phyloP scores from a whole-genome alignment of 176 grass and related monocot genomes.

The Dendrocalamus sinicus region DNA sequence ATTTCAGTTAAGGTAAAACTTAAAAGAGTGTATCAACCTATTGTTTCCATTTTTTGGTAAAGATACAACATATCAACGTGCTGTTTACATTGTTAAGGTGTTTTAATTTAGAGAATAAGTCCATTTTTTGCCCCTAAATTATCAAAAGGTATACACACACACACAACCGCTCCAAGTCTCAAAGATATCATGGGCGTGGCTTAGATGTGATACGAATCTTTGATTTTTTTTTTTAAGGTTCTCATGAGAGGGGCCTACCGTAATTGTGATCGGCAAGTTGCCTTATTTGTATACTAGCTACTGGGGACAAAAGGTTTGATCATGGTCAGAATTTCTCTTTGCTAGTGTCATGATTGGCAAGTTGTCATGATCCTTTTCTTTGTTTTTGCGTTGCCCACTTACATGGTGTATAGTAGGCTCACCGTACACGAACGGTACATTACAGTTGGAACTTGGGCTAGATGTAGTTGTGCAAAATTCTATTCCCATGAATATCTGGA shows the following conservation, averaged over 20 bases:
- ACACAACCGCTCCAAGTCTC: no score
- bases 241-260: background rate
- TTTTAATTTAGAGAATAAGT: no score
- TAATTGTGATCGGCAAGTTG: slow-evolving; percentile 8
- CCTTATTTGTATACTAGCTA: slow-evolving; percentile 7
- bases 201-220: slow-evolving; percentile 15
- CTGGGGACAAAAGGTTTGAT: background rate
- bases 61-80: no score
- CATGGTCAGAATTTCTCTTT: background rate
- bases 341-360: background rate
- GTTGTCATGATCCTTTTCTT: background rate
- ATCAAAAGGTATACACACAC: no score
- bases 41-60: no score
- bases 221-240: background rate
- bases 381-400: background rate
- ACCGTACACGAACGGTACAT: no score
- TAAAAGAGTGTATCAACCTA: no score
- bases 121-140: no score
- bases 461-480: background rate
- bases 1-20: no score
- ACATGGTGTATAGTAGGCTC: background rate
- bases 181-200: background rate
- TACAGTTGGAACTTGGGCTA: no score
- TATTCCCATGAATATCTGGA: background rate
- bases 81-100: no score